Conservation (phyloP, 1,284 basidiomycete genomes). For the Tausonia pullulans region DNA sequence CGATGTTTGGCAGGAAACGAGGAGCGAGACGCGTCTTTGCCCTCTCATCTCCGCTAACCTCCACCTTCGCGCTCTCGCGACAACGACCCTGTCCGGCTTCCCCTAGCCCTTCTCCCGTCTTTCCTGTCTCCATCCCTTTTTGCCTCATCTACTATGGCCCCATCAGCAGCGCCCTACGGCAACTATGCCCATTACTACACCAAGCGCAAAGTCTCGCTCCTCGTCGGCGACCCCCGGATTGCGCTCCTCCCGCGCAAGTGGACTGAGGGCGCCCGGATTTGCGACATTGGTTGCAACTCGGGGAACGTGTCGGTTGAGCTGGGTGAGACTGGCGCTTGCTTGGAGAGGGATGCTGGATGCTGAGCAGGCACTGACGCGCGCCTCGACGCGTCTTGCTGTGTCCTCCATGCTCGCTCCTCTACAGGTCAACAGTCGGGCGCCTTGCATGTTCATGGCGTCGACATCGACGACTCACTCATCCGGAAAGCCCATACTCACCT, state of each 20-base stretch:
- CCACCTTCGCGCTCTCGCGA: no score
- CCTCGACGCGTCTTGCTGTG: no score
- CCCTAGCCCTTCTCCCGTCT: no score
- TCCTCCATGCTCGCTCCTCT: no score
- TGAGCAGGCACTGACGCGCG: no score
- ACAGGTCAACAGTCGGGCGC: conserved; percentile 50
- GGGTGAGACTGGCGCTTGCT: conserved; percentile 38
- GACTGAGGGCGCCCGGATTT: conserved; percentile 47
- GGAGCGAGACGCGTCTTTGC: no score
- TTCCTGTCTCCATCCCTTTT: no score
- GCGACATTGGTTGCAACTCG: conserved; percentile 75
- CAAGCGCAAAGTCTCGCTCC: conserved; percentile 46
- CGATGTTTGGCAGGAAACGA: no score
- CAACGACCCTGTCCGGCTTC: no score
- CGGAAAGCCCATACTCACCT: conserved; percentile 10
- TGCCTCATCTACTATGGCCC: not conserved
- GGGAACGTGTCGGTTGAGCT: conserved; percentile 70
- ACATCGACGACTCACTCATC: conserved; percentile 62
- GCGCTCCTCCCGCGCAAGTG: conserved; percentile 45
- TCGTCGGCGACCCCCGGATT: conserved; percentile 45
- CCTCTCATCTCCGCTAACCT: no score
- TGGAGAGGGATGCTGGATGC: no score
- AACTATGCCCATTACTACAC: conserved; percentile 46
- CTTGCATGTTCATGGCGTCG: conserved; percentile 57
- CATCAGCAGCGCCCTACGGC: not conserved